Base-by-base conservation (phyloP, 208 protist species). In the Crithidia fasciculata region DNA sequence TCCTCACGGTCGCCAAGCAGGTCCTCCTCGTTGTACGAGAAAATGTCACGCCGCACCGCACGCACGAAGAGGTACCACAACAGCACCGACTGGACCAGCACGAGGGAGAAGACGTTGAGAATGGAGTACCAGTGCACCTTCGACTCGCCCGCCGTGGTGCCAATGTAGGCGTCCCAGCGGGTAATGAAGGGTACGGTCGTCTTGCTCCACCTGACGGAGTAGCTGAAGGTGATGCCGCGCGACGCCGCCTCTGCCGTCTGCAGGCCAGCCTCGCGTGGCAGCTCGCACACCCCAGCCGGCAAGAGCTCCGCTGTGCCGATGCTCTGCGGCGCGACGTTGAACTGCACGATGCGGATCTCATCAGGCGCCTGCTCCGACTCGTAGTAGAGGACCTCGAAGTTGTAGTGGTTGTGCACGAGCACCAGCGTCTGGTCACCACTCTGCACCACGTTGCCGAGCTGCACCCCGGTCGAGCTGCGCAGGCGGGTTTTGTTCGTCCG, bases 61-160 rank as follows among this genome's bases (percentile, higher is more conserved):
- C 96, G 81, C 55, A 98, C 73, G 80, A 99, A 86, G 58, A 99
- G 97, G 82, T 98, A 96, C 28, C 96, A 98, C n/a, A 99, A 78
- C 72, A 98, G 94, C 45, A 72, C 68, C 7, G 95, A 91, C 15
- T 99, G 88, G 78, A 99, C 92, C 52, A 99, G 49, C 10, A 98
- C 95, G 36, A 99, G 94, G 55, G 98, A 88, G 8, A 99, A 86
- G n/a, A 91, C 97, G 86, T 98, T 99, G 52, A 98, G 64, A 61
- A 99, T 98, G 10, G 91, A 95, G 80, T 98, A 97, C 96, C 92
- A 98, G 80, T 98, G 98, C 57, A 98, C 87, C 59, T 89, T 69
- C 5, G 82, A 57, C 66, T 94, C 89, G 10, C 60, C 69, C 62
- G 82, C 80, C 37, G 84, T 77, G 16, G 19, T 9, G 28, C 74